Percentiles rank a stretch among this genome's conserved stretches.
These are phyloP conservation scores for Trichoderma koningiopsis DNA, from an alignment of 2,329 filamentous ascomycete species.

Conservation along the genomic window DNA sequence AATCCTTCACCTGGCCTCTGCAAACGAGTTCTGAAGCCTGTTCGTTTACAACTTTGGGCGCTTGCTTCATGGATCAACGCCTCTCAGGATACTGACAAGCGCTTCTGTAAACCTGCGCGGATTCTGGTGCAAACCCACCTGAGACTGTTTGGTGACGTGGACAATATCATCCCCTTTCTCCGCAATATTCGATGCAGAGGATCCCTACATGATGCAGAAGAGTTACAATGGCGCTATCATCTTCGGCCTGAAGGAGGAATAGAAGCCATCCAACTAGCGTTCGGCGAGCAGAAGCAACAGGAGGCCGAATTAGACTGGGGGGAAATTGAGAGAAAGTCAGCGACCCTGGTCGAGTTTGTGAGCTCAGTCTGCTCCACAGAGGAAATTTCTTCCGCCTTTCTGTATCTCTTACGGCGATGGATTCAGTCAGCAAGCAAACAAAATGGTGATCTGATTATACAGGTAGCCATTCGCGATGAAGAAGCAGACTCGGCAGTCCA, in stretches of 20 bases:
- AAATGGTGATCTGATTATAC: slow-evolving; percentile 31
- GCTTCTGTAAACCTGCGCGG: slow-evolving; percentile 49
- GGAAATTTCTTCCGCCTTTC: slow-evolving; percentile 62
- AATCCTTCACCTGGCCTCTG: slow-evolving; percentile 69
- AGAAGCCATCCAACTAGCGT: slow-evolving; percentile 48
- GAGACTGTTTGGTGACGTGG: slow-evolving; percentile 55
- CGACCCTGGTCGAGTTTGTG: slow-evolving; percentile 53
- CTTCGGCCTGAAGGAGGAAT: slow-evolving; percentile 50
- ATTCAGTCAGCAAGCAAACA: slow-evolving; percentile 42
- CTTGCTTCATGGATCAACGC: slow-evolving; percentile 55
- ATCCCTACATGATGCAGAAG: slow-evolving; percentile 36
- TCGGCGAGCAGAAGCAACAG: slow-evolving; percentile 14
- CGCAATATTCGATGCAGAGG: slow-evolving; percentile 60
- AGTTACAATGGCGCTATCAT: slow-evolving; percentile 56
- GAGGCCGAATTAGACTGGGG: slow-evolving; percentile 43
- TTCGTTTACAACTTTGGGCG: slow-evolving; percentile 65
- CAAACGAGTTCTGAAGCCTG: slow-evolving; percentile 59
- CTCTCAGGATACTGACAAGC: slow-evolving; percentile 38
- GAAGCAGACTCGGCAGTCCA: slow-evolving; percentile 45
- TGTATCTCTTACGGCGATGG: slow-evolving; percentile 61
- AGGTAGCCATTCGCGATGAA: slow-evolving; percentile 37
- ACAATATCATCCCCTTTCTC: slow-evolving; percentile 53
- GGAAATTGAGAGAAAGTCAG: slow-evolving; percentile 51
- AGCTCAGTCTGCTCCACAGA: slow-evolving; percentile 53
- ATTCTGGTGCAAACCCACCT: slow-evolving; percentile 60